These are phyloP conservation scores for Xylariaceae sp. DNA, from an alignment of 2,329 filamentous ascomycete genomes.

Conservation along the genomic window DNA sequence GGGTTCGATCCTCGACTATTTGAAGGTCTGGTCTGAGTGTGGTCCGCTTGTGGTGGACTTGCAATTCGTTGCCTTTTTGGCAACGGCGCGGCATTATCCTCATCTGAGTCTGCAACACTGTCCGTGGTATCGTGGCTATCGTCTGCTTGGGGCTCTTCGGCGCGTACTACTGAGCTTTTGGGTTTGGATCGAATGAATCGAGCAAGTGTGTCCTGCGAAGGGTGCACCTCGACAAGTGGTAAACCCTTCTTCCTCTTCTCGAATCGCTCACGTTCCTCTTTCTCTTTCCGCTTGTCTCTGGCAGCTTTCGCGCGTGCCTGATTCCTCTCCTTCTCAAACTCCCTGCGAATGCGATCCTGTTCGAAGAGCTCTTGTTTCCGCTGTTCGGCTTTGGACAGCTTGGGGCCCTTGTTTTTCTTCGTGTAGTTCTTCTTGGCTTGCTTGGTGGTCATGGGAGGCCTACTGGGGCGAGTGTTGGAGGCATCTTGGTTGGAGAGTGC, in stretches of 20 bases:
- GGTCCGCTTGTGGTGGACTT: neutral
- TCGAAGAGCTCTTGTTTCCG: slow-evolving; percentile 39
- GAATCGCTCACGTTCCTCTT: slow-evolving; percentile 45
- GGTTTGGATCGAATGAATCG: slow-evolving; percentile 38
- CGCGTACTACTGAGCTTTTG: slow-evolving; percentile 5
- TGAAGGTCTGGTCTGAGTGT: neutral
- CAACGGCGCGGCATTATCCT: neutral
- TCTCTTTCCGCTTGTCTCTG: slow-evolving; percentile 53
- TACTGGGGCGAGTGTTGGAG: slow-evolving; percentile 12
- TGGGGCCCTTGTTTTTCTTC: slow-evolving; percentile 35
- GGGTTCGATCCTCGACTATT: too few relatives aligned
- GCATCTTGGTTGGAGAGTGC: slow-evolving; percentile 21
- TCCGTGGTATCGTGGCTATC: neutral
- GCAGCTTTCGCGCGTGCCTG: slow-evolving; percentile 43
- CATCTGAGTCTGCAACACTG: neutral
- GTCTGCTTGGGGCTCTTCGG: neutral
- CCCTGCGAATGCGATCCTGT: slow-evolving; percentile 50
- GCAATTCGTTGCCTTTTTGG: neutral
- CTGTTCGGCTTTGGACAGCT: slow-evolving; percentile 39
- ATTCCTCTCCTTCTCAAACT: slow-evolving; percentile 46
- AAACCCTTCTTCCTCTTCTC: slow-evolving; percentile 47
- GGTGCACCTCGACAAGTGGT: slow-evolving; percentile 49
- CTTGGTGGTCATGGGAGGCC: slow-evolving; percentile 45
- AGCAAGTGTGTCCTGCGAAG: slow-evolving; percentile 55
- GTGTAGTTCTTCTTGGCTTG: slow-evolving; percentile 43